Evolutionary conservation across 805 yeast species (phyloP), one percentile per base, ranked within the genome.

Genomic region (Candida nonsorbophila): DNA sequence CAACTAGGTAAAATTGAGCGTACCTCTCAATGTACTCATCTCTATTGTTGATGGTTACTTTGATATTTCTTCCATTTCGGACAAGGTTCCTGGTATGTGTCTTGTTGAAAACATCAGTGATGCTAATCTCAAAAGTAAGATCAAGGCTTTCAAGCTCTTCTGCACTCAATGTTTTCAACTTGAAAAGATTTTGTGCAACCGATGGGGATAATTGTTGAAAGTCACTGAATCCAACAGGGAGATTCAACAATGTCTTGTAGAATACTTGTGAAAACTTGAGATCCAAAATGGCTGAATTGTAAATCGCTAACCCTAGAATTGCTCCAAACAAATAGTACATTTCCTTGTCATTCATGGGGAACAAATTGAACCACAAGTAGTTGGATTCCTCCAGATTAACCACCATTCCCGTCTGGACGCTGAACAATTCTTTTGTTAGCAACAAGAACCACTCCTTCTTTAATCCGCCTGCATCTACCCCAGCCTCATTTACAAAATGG

Each of bases 401-500:
- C 37, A 92, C 79, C 52, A 87, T 65, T 0, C 85, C 86, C 18
- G 77, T 72, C 26, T 64, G 61, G 2, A 87, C 82, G 44, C 71
- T 72, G 48, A 88, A 83, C 2, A 90, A 52, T 15, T 80, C 79
- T 34, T 72, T 73, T 1, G 84, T 77, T 22, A 92, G 59, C 22
- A 88, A 55, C 27, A 77, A 62, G 53, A 92, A 88, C 98, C 98
- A 90, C 47, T 90, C 98, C 47, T 87, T 88, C 44, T 81, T 76
- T 34, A 90, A 66, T 0, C 98, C 98, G 2, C 98, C 97, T 1
- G 87, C 97, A 59, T 90, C 98, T 14, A 90, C 73, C 0, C 97
- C 98, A 0, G 88, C 94, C 48, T 90, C 98, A 35, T 79, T 79
- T 4, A 80, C 59, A 51, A 92, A 90, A 44, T 84, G 88, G 6